Evolutionary conservation across 805 yeast genomes (phyloP), one percentile per base, ranked within the genome.

Genomic region (Candida succiphila): DNA sequence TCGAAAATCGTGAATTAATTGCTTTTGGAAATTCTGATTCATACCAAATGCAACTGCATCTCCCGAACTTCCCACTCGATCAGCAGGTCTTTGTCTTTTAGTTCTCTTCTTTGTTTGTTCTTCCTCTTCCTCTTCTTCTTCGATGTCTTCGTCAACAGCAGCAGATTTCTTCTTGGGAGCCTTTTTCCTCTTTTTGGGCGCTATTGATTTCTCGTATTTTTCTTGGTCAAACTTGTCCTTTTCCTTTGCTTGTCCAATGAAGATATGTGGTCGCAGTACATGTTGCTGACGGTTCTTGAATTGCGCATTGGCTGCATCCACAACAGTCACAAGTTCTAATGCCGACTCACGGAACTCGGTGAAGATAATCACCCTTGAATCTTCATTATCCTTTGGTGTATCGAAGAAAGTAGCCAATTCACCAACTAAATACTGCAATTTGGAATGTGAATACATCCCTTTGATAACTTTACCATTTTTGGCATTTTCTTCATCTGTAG

Each of bases 341-440:
- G 97, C 98, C 4, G 95, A 80, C 41, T 85, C 94, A 51, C 99
- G 69, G 38, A 75, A 71, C 51, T 88, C 95, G 0, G 95, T 82
- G 54, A 92, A 92, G 0, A 92, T 68, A 28, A 92, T 94, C 3
- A 80, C 92, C 42, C 84, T 70, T 1, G 94, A 81, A 34, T 75
- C 69, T 2, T 52, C 44, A 10, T 57, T 58, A 24, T 63, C 56
- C n/a, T n/a, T n/a, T 3, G 55, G 43, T 5, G 54, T 47, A 3
- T 54, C 47, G 39, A 78, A 76, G 46, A 85, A 88, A 2, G 54
- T 57, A 3, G 54, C 49, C 29, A 88, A 51, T 43, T 80, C 82
- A 8, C 69, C 67, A 16, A 75, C 58, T 31, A 83, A 47, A 29
- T 68, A 63, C 32, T 71, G 74, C 20, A 86, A 54, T 47, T 92